Base-by-base conservation (phyloP, 2,329 filamentous ascomycete species). In the Epicoccum nigrum region DNA sequence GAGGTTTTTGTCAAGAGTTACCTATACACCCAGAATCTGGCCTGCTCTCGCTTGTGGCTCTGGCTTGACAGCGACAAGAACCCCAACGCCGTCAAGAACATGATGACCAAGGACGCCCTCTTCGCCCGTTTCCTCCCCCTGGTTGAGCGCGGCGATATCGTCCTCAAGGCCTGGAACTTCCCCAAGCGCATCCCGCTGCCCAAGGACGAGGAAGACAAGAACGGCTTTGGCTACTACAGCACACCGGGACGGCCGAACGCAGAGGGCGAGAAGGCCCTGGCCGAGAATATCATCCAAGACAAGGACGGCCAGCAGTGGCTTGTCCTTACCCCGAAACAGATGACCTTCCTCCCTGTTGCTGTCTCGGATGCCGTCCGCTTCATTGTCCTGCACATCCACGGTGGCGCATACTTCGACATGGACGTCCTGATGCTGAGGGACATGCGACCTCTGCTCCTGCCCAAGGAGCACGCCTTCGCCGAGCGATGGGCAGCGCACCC, bases 281-380 rank as follows among this genome's bases (percentile, higher is more conserved):
- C 77, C 3, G 80, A 83, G 54, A 80, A 80, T 43, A 76, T 82
- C 28, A 68, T 82, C 31, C 74, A 80, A 39, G 78, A 81, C 62
- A 72, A 70, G 23, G 65, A 72, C 30, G 79, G 78, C 16, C 79
- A 81, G 51, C 78, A 82, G 54, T 83, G 79, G 79, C 70, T 83
- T 8, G 77, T 79, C 9, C 69, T 83, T 40, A 79, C 79, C 0
- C 75, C 79, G 21, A 81, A 81, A 63, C 80, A 82, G 60, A 82
- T 82, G 78, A 82, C 80, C 1, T 83, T 82, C 65, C 72, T 83
- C n/a, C 80, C 80, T 0, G 80, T 82, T 7, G 80, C 80, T n/a
- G 79, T 83, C 28, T 82, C 80, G 1, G 80, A 83, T 62, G 80
- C 80, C 5, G 78, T 82, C 6, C 75, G 80, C 41, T 83, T 83